Base-by-base conservation (phyloP, 2,329 filamentous ascomycete genomes). In the Aspergillus persii region DNA sequence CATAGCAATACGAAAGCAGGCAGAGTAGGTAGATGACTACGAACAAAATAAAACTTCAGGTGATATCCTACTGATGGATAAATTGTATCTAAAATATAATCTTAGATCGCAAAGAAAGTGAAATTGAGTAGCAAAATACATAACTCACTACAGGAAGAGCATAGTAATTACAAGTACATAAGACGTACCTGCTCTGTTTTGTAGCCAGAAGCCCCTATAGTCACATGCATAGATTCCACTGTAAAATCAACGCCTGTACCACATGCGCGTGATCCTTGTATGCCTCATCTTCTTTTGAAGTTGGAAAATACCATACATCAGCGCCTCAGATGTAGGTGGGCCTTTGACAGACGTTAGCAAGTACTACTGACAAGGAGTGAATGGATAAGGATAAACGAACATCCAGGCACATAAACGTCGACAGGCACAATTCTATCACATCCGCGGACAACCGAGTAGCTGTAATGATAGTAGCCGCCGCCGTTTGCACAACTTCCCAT, bases 401-500 rank as follows among this genome's bases (percentile, higher is more conserved):
- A 93, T 23, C 90, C 90, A 52, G 90, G 90, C n/a, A 93, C 90
- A 72, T 92, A 93, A 53, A 93, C 85, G 75, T 93, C 90, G 61
- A 93, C 90, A n/a, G 90, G 90, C 30, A 92, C 88, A 70, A 93
- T 89, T 61, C 90, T 81, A 76, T 93, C 90, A 71, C 89, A 91
- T 46, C 90, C 89, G 61, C 90, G 84, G 56, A 89, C 87, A 55
- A 92, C 90, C 56, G 84, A 87, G 78, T 94, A 94, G 76, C 87
- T 90, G 81, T 94, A 94, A 79, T 94, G 91, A 75, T 94, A 94
- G 81, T 94, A 94, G 59, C 91, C 90, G 68, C 90, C 91, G 63
- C 90, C 90, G 76, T 94, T 94, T 67, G 90, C 91, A 76, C 90
- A 94, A 71, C 87, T 90, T 26, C 90, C 90, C 91, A 94, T 94